Evolutionary conservation across 805 yeast genomes (phyloP).

Genomic region (Candida broadrunensis): DNA sequence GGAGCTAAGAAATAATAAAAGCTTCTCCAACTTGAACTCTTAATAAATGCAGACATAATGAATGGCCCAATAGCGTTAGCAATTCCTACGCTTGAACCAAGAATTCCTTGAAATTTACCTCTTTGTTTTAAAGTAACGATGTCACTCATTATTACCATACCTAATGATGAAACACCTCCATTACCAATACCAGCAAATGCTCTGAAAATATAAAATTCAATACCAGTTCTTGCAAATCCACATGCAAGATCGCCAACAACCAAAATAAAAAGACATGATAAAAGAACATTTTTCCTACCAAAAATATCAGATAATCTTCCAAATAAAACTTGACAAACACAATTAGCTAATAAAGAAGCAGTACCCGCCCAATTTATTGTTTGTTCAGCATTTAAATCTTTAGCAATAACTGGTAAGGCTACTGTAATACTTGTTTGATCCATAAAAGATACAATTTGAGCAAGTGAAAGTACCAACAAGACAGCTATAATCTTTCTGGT

Average conservation of each 20-base stretch:
- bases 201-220: constrained; percentile 48
- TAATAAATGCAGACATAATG: constrained; percentile 48
- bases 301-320: constrained; percentile 57
- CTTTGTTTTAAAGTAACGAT: constrained; percentile 50
- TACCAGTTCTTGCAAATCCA: constrained; percentile 46
- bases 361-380: constrained; percentile 62
- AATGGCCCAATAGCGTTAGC: constrained; percentile 58
- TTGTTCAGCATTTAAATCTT: constrained; percentile 41
- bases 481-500: constrained; percentile 32
- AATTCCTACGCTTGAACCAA: constrained; percentile 48
- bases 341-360: constrained; percentile 47
- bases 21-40: constrained; percentile 47
- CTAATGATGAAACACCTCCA: constrained; percentile 49
- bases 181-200: constrained; percentile 56
- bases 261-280: constrained; percentile 37
- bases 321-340: constrained; percentile 49
- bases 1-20: constrained; percentile 51
- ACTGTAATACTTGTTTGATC: constrained; percentile 51
- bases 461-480: constrained; percentile 34
- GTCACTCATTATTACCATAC: constrained; percentile 54
- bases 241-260: constrained; percentile 46
- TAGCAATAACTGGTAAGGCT: constrained; percentile 45
- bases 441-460: constrained; percentile 39
- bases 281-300: constrained; percentile 45
- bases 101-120: constrained; percentile 56